Evolutionary conservation across 2,329 filamentous ascomycete species (phyloP), one percentile per base, ranked within the genome.

Genomic region (Basipetospora chlamydospora): DNA sequence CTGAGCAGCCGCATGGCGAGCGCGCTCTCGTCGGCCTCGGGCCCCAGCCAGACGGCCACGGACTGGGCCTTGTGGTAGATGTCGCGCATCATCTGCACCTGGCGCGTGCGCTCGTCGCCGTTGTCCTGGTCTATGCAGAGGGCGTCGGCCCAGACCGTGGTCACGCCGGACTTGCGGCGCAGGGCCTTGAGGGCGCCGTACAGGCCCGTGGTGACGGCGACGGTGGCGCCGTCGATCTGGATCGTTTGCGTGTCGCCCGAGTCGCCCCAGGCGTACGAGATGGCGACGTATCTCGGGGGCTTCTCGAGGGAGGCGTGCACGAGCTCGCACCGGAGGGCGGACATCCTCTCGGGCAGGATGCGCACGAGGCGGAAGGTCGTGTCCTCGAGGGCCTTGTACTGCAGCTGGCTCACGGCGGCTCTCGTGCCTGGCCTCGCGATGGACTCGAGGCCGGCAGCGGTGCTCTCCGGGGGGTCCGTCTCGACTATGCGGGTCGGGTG

Each of bases 241-340:
- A 47, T 26, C 3, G 23, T 35, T n/a, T 32, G 29, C 1, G 42
- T 43, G 13, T 53, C 45, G 3, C 46, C 43, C 0, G 44, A 31
- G 29, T 54, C 47, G 1, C 55, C 54, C 55, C 54, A 56, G 1
- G 50, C 47, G 40, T 58, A 57, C 0, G 54, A 58, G 1, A 58
- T 37, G 2, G 54, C 52, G 17, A 45, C 39, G 28, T 54, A 56
- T 1, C 39, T 30, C 3, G 45, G 45, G 3, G 43, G 41, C 7
- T 46, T 32, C 26, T 41, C 26, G 3, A 47, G 29, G 6, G 39
- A 38, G 2, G 33, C 32, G 12, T 39, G 38, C 9, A 41, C 5
- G 2, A 47, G 18, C 28, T 45, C 33, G 26, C 46, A 46, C 17
- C 44, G 33, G 17, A 47, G 37, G 4, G 32, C 39, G 6, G 38